Percentiles rank a stretch among this genome's conserved stretches.
Conservation (phyloP, 1,139 yeast species). For the Pichia sp. region DNA sequence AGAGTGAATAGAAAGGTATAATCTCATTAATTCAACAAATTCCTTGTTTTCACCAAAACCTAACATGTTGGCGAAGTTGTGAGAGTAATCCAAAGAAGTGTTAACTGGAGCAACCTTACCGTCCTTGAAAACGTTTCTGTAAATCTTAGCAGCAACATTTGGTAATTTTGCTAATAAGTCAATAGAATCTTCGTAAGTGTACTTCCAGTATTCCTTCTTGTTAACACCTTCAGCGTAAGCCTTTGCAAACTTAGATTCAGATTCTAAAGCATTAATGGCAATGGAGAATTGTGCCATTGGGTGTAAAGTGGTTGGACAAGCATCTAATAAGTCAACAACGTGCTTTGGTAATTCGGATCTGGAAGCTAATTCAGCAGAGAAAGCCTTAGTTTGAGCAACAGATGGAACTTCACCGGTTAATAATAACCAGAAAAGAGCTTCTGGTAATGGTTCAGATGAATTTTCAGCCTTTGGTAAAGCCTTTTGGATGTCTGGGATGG, state of each 20-base stretch:
- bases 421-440: slow-evolving; percentile 87
- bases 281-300: slow-evolving; percentile 98
- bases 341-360: slow-evolving; percentile 81
- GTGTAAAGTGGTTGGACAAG: slow-evolving; percentile 79
- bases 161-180: slow-evolving; percentile 89
- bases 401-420: slow-evolving; percentile 89
- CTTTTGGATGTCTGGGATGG: slow-evolving; percentile 91
- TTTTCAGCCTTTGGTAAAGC: slow-evolving; percentile 92
- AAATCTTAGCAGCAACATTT: slow-evolving; percentile 86
- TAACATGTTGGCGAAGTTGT: slow-evolving; percentile 76
- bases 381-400: slow-evolving; percentile 61
- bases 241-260: slow-evolving; percentile 83
- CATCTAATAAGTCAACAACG: slow-evolving; percentile 73
- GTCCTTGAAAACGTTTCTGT: slow-evolving; percentile 82
- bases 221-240: slow-evolving; percentile 86
- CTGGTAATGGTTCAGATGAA: slow-evolving; percentile 81
- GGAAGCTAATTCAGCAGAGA: slow-evolving; percentile 78
- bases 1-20: slow-evolving; percentile 90
- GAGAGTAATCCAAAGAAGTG: slow-evolving; percentile 79
- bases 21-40: slow-evolving; percentile 85
- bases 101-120: slow-evolving; percentile 73
- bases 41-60: slow-evolving; percentile 77
- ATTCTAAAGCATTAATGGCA: slow-evolving; percentile 86
- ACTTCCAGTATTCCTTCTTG: slow-evolving; percentile 87
- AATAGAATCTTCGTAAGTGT: slow-evolving; percentile 84